Evolutionary conservation across 169 alveolate species (phyloP), one percentile per base, ranked within the genome.

Genomic region (Eimeria falciformis): DNA sequence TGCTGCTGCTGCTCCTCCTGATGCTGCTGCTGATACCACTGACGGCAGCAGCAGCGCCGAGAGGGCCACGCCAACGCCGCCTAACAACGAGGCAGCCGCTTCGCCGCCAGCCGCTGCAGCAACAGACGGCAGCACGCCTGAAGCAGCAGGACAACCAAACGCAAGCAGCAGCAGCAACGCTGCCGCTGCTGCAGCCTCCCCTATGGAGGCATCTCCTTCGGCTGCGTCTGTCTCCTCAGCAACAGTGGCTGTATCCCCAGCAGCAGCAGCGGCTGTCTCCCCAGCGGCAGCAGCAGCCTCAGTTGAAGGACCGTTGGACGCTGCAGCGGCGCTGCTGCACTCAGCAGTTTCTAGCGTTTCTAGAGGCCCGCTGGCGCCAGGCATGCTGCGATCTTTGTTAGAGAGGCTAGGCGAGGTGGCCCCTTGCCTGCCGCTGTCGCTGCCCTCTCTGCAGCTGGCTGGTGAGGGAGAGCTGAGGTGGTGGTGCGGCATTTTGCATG

Each of bases 151-250:
- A 14, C 25, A 17, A 23, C 86, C 12, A 23, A 78, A 21, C 79
- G 14, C 27, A 55, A 82, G 90, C 78, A 82, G 78, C 58, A 53
- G 90, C 58, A 58, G 90, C 90, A 82, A 56, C 75, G 40, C 50
- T 68, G 27, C 27, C 79, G n/a, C n/a, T n/a, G n/a, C n/a, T n/a
- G n/a, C n/a, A 68, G 79, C 79, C 33, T 14, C 84, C 29, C 73
- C 11, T n/a, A 9, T 62, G 84, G 84, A 9, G 33, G 58, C 62
- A 29, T 12, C 18, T 5, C 40, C 21, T n/a, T 46, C 46, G 79
- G 21, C 50, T 4, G 79, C 79, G 29, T 1, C 43, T 9, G 81
- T 50, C 12, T 23, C 50, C 23, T 9, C 81, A 0, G 50, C 40
- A 29, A n/a, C 50, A 69, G 81, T 50, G 29, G 50, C 81, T 27